A percentile compares a stretch with the other conserved stretches of the same genome.
phyloP scores from a whole-genome alignment of 1,139 yeast genomes.

The Kodamaea sp. region DNA sequence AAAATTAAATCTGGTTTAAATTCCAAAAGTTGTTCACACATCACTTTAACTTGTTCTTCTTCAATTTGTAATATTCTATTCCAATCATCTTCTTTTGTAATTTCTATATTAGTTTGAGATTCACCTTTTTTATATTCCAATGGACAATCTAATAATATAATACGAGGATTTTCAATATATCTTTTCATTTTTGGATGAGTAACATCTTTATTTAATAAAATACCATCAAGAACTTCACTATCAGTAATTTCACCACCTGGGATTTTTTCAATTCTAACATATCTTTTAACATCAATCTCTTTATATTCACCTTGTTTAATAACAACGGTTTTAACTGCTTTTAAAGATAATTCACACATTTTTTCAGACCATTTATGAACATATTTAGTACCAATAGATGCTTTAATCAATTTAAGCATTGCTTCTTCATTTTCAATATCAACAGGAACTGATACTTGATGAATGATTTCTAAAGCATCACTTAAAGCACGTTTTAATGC shows the following conservation, averaged over 20 bases:
- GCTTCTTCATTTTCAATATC: conserved; percentile 82
- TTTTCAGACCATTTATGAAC: conserved; percentile 86
- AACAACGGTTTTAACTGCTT: conserved; percentile 82
- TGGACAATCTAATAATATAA: conserved; percentile 90
- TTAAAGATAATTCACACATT: conserved; percentile 86
- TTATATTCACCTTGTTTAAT: conserved; percentile 64
- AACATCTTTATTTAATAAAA: conserved; percentile 90
- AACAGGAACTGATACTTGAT: conserved; percentile 78
- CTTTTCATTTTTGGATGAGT: conserved; percentile 98
- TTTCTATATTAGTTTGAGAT: conserved; percentile 96
- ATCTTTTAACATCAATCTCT: conserved; percentile 91
- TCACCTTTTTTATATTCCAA: conserved; percentile 98
- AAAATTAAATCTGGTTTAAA: conserved; percentile 92
- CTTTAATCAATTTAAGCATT: conserved; percentile 80
- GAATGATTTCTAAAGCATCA: conserved; percentile 87
- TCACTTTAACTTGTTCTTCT: conserved; percentile 88
- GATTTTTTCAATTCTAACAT: conserved; percentile 88
- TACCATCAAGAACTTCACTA: conserved; percentile 83
- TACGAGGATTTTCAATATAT: conserved; percentile 79
- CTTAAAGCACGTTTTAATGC: conserved; percentile 88
- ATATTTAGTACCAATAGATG: conserved; percentile 95
- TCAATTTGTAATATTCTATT: conserved; percentile 91
- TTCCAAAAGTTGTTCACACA: conserved; percentile 82
- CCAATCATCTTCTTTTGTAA: conserved; percentile 96
- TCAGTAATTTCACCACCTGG: conserved; percentile 98